Base-by-base conservation (phyloP, 495 filamentous ascomycete species). In the Hyaloscypha variabilis region DNA sequence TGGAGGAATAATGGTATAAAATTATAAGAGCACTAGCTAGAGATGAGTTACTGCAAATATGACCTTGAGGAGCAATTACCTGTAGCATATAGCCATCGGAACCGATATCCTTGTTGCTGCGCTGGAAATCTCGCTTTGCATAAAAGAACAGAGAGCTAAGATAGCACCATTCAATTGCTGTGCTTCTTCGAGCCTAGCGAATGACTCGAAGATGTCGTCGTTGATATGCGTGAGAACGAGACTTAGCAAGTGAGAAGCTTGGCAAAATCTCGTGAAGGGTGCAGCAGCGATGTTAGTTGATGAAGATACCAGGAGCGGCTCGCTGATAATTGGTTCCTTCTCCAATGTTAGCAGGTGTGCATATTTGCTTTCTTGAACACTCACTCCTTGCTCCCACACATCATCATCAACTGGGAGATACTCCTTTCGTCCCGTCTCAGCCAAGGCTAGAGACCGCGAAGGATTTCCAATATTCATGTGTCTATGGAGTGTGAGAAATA, bases 391-490 rank as follows among this genome's bases (percentile, higher is more conserved):
- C 19, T 58, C 29, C 29, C 54, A 58, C 6, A 2, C 5, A 5
- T 2, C 21, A 11, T 36, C 54, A n/a, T 29, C 54, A 30, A 29
- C 25, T 58, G 54, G 54, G 4, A 58, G 29, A 21, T 30, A 34
- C 19, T 29, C 25, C 10, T 28, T 34, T 34, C 29, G 54, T 1
- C 21, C n/a, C 10, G 54, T 29, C 28, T 58, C 54, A 29, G 54
- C 26, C 34, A 34, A 11, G 19, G 29, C 54, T 6, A 58, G 25
- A 4, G 54, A 34, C 14, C 25, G 25, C 17, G 26, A 29, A 34
- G 54, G 54, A 58, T 30, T 58, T 0, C 54, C 54, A 17, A 58
- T 30, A n/a, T 58, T 58, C 54, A 58, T 34, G 28, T 58, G 29
- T 34, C 54, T 58, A 34, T 58, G n/a, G 34, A 11, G 10, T 14